Evolutionary conservation across 441 rosid genomes (phyloP), one percentile per base, ranked within the genome.

Genomic region (Biscutella auriculata): DNA sequence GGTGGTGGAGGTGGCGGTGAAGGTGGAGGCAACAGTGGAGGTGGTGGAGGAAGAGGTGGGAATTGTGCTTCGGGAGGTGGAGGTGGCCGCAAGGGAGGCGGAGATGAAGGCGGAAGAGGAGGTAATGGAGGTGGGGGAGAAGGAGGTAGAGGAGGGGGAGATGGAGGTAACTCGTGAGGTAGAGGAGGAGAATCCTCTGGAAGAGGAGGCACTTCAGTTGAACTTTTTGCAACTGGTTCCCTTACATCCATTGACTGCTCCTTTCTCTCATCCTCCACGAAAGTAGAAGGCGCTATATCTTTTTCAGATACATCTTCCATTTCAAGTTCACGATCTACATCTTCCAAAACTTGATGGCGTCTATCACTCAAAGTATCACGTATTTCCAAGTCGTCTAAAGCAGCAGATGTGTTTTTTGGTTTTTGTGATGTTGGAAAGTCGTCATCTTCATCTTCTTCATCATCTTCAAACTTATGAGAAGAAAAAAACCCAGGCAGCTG

Each of bases 291-390:
- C 39, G 64, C 76, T 64, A 69, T 88, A 61, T 78, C 87, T 76
- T 76, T 85, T 16, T 78, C 85, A 54, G 88, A 82, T 60, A 82
- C 96, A 74, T 86, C 98, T 77, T 83, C 95, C 98, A 88, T 92
- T 77, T 84, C 96, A 60, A 86, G 92, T 63, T 88, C 98, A 67
- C 80, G 89, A 73, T 92, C 97, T 43, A 88, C 97, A 48, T 84
- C 95, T 68, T 84, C 87, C 63, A 92, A 74, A 56, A 86, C 72
- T 70, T 77, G 77, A 75, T 88, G 91, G 33, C 77, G 77, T 79
- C 87, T 73, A 60, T 84, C 94, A 74, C 49, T 79, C 36, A 76
- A 78, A 39, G 72, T 62, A 63, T 80, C 84, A 47, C 62, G 63
- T 50, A 67, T 83, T 67, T 81, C 87, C 60, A 71, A 48, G 46